Evolutionary conservation across 176 grass and related monocot species (phyloP).

Genomic region (Aegilops bicornis): DNA sequence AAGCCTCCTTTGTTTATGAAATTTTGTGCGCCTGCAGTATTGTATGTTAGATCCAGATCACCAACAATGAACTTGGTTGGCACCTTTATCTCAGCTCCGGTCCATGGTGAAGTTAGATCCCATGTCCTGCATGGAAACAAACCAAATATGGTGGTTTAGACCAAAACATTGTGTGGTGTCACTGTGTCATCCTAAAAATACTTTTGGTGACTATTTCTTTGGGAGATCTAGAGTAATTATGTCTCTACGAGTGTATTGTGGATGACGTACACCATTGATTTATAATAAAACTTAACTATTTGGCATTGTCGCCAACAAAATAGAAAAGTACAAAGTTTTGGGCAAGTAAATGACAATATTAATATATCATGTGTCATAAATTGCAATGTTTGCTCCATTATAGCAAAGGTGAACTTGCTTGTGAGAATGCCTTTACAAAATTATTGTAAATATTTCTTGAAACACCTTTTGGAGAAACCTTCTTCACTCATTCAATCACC

Average conservation of each 20-base stretch:
- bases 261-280: not conserved
- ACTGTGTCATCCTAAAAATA: not conserved
- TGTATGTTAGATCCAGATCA: conserved; percentile 58
- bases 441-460: not conserved
- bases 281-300: not conserved
- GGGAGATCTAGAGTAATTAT: not conserved
- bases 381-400: not conserved
- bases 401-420: not conserved
- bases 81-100: conserved; percentile 42
- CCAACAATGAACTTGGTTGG: conserved; percentile 64
- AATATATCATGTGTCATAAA: not conserved
- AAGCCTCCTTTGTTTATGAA: conserved; percentile 60
- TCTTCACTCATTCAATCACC: not conserved
- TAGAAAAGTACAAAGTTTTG: not conserved
- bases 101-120: conserved; percentile 63
- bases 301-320: not conserved
- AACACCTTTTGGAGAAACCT: too few species aligned
- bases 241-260: not conserved
- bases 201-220: not conserved
- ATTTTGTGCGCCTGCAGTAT: conserved; percentile 44
- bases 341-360: not conserved
- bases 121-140: conserved; percentile 41
- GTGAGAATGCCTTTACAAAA: not conserved
- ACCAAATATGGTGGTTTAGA: not conserved
- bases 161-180: not conserved